Evolutionary conservation across 192 early-diverging fungal species (phyloP), one percentile per base, ranked within the genome.

Genomic region (Radiomyces spectabilis): DNA sequence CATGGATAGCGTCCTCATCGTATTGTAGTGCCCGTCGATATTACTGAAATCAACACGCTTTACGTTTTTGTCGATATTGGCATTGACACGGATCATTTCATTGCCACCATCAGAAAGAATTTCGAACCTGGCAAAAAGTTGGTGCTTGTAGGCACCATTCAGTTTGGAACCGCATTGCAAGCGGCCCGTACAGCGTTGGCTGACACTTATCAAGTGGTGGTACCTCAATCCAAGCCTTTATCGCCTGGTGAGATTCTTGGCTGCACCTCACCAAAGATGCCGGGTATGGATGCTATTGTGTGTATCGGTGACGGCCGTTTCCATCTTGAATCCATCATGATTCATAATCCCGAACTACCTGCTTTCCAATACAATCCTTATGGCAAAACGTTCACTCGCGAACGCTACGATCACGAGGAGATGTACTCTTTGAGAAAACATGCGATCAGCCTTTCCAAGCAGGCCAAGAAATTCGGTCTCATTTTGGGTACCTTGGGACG

Each of bases 61-160:
- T 99, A 99, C 56, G 92, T 99, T 4, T 99, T 99, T 84, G 97
- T 99, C 9, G 97, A 99, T 46, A 98, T 99, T 72, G 86, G 85
- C 7, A 95, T 98, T 48, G 97, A 99, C 61, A 78, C 81, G 5
- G 65, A 81, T 38, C 95, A 99, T 66, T 97, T 99, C 76, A 81
- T 97, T 26, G 82, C 83, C 26, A 99, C 94, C 0, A 77, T 99
- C 44, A 72, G 75, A 46, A 72, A 79, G 54, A 97, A 99, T 70
- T 90, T 99, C 75, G 82, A 88, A 40, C 40, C 59, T 1, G 89
- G 87, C 3, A 85, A 77, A 42, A 75, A 69, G 35, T 73, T 98
- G 12, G 84, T 85, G 2, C 65, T 98, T 44, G 94, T 99, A 2
- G 85, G 88, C 1, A 93, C 92, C 7, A 94, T 99, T 59, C 97